These are phyloP conservation scores for Phalaenopsis hybrid DNA, from an alignment of 116 monocot species.

Conservation along the genomic window DNA sequence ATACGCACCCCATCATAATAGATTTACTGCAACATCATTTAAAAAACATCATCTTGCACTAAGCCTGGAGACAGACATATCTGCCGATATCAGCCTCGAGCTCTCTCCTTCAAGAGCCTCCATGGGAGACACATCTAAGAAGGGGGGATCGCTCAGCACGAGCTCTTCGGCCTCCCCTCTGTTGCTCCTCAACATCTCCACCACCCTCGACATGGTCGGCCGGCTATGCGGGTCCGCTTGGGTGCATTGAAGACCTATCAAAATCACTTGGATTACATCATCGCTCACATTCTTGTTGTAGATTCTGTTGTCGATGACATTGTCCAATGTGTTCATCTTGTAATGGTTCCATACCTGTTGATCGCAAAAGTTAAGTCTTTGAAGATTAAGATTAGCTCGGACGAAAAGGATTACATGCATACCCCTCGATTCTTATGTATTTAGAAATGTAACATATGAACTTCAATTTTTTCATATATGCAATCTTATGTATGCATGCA, in stretches of 20 bases:
- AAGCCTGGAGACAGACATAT: slow-evolving; percentile 2
- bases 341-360: slow-evolving; percentile 40
- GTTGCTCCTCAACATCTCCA: slow-evolving; percentile 41
- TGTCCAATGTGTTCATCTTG: slow-evolving; percentile 24
- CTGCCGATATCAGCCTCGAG: slow-evolving; percentile 21
- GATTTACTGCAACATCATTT: neutral
- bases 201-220: slow-evolving; percentile 40
- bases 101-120: slow-evolving; percentile 22
- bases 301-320: slow-evolving; percentile 25
- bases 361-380: neutral
- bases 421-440: too few species aligned
- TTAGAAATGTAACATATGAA: too few species aligned
- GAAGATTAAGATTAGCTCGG: neutral
- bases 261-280: slow-evolving; percentile 24
- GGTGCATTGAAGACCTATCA: slow-evolving; percentile 39
- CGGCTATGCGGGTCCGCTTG: slow-evolving; percentile 33
- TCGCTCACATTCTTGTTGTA: slow-evolving; percentile 23
- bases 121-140: slow-evolving; percentile 19
- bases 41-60: slow-evolving; percentile 11
- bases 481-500: too few species aligned
- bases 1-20: neutral
- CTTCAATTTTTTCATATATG: too few species aligned
- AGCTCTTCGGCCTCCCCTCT: slow-evolving; percentile 14
- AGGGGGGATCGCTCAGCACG: slow-evolving; percentile 43
- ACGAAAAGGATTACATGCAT: too few species aligned